These are phyloP conservation scores for Macrophomina phaseolina DNA, from an alignment of 2,329 filamentous ascomycete genomes.

Conservation along the genomic window DNA sequence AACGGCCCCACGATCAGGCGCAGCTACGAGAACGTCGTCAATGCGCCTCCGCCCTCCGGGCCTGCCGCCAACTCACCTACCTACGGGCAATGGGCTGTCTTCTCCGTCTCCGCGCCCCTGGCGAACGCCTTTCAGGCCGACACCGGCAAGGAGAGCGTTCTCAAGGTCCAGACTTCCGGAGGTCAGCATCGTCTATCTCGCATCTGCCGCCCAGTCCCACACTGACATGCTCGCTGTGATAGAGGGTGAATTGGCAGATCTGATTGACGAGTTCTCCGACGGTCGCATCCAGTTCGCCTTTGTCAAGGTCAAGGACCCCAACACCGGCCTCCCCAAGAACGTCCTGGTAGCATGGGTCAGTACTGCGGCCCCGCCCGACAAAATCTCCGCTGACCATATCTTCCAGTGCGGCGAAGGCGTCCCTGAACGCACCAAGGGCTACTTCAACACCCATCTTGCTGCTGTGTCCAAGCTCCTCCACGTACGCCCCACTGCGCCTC, in stretches of 20 bases:
- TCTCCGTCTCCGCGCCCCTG: conserved; percentile 89
- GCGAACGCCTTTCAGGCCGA: conserved; percentile 90
- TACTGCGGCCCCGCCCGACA: not conserved
- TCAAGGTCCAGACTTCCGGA: conserved; percentile 93
- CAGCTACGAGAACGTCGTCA: conserved; percentile 70
- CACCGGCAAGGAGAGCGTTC: conserved; percentile 85
- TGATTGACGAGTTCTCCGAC: conserved; percentile 96
- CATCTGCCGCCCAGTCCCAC: conserved; percentile 8
- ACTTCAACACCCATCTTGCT: conserved; percentile 93
- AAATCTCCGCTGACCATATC: conserved; percentile 10
- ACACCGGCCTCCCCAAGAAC: conserved; percentile 85
- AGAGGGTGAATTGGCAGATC: conserved; percentile 90
- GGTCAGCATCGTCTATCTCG: conserved; percentile 55
- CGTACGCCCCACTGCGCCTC: conserved; percentile 50
- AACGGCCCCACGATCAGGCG: conserved; percentile 60
- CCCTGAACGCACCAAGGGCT: conserved; percentile 97
- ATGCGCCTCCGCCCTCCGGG: conserved; percentile 63
- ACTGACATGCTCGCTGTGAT: conserved; percentile 35
- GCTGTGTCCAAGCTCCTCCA: conserved; percentile 91
- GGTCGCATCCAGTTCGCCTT: conserved; percentile 97
- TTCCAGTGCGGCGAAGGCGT: conserved; percentile 90
- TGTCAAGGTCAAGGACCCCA: conserved; percentile 94
- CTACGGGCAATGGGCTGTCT: conserved; percentile 90
- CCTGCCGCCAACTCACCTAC: conserved; percentile 73
- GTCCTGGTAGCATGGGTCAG: conserved; percentile 87